Conservation (phyloP, 192 early-diverging fungal genomes). For the Linnemannia schmuckeri region DNA sequence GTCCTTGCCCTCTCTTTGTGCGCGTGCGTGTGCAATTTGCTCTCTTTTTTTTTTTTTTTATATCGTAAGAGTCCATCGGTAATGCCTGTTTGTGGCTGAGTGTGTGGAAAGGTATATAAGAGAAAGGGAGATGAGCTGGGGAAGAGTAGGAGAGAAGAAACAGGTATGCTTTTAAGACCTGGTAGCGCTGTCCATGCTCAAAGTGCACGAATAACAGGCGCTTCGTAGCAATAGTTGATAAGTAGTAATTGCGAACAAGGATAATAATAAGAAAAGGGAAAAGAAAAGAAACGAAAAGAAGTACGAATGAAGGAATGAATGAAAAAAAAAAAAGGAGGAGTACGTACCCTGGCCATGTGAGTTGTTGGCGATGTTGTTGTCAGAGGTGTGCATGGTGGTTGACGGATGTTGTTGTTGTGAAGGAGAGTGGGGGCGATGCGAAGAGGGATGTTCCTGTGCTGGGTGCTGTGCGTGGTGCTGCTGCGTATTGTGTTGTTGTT, state of each 20-base stretch:
- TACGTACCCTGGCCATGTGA: not conserved
- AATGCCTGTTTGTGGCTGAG: not conserved
- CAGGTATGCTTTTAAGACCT: no score
- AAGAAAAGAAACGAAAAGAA: not conserved
- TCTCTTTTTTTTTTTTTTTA: not conserved
- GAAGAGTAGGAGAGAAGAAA: not conserved
- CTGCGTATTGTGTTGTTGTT: no score
- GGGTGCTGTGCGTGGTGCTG: constrained; percentile 4
- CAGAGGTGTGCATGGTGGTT: not conserved
- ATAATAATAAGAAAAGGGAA: not conserved
- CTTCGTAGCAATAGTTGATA: no score
- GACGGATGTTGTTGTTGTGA: not conserved
- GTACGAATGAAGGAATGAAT: not conserved
- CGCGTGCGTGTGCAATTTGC: not conserved
- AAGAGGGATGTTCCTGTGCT: constrained; percentile 1
- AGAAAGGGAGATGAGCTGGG: not conserved
- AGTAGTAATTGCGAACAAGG: no score
- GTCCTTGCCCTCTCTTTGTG: not conserved
- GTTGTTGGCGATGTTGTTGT: not conserved
- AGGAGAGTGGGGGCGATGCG: constrained; percentile 5
- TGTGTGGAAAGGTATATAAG: not conserved
- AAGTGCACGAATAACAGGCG: no score
- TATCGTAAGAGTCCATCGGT: not conserved
- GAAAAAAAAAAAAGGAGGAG: not conserved
- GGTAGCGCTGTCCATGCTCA: no score